These are phyloP conservation scores for Linaria vulgaris DNA, from an alignment of 257 asterid species.

Conservation along the genomic window DNA sequence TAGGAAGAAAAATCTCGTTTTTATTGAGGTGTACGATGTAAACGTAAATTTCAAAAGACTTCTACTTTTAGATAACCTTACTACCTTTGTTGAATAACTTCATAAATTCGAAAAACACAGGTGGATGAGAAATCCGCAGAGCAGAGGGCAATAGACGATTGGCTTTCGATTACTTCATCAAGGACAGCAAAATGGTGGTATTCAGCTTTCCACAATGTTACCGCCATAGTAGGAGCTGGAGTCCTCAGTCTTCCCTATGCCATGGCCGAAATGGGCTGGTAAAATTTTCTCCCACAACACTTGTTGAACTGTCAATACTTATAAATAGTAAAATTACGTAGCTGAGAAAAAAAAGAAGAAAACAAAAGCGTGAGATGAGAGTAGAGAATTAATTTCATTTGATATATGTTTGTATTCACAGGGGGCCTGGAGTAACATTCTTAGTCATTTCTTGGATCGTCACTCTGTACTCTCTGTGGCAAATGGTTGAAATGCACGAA, in stretches of 20 bases:
- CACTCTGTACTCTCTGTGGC: conserved; percentile 51
- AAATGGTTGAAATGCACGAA: conserved; percentile 61
- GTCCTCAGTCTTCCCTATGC: conserved; percentile 48
- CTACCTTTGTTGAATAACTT: too few relatives aligned
- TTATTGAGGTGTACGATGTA: too few relatives aligned
- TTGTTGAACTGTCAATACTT: too few relatives aligned
- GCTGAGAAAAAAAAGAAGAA: too few relatives aligned
- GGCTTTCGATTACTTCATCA: conserved; percentile 46
- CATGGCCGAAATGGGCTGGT: conserved; percentile 49
- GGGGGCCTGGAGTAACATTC: conserved; percentile 46
- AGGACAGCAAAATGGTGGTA: conserved; percentile 54
- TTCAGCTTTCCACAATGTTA: conserved; percentile 51
- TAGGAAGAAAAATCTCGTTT: too few relatives aligned
- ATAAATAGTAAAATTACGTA: too few relatives aligned
- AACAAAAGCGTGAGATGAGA: too few relatives aligned
- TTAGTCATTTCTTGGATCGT: conserved; percentile 44
- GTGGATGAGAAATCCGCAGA: conserved; percentile 32
- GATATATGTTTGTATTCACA: conserved; percentile 3
- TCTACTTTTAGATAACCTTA: too few relatives aligned
- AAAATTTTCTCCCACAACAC: background rate
- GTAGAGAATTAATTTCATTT: too few relatives aligned
- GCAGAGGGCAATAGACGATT: conserved; percentile 38
- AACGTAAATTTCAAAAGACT: too few relatives aligned
- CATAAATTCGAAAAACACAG: too few relatives aligned
- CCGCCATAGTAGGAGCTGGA: conserved; percentile 49